phyloP scores from a whole-genome alignment of 768 basidiomycete species.

The Leccinum arenicola region DNA sequence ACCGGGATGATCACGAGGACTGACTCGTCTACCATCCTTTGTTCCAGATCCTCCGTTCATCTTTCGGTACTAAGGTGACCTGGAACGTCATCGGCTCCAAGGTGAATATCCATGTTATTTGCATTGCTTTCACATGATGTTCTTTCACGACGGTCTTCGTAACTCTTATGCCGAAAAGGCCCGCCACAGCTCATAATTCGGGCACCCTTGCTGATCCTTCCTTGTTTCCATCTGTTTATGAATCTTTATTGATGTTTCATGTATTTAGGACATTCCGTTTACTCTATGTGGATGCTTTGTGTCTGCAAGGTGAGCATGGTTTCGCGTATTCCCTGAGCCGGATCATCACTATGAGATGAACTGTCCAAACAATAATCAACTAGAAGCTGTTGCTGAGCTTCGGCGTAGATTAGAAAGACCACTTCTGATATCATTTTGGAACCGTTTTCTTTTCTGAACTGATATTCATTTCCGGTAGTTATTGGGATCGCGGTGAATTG shows the following conservation, averaged over 20 bases:
- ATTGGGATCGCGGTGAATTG: neutral
- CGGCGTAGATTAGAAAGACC: slow-evolving; percentile 53
- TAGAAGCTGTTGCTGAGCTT: slow-evolving; percentile 89
- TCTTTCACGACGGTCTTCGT: slow-evolving; percentile 89
- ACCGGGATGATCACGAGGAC: neutral
- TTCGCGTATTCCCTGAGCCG: too few relatives aligned
- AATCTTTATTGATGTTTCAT: neutral
- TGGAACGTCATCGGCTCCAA: neutral
- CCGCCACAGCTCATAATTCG: slow-evolving; percentile 89
- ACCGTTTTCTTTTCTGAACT: neutral
- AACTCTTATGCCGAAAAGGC: slow-evolving; percentile 79
- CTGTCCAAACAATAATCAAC: slow-evolving; percentile 58
- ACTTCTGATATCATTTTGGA: slow-evolving; percentile 32
- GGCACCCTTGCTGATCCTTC: slow-evolving; percentile 69
- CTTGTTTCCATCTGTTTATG: neutral
- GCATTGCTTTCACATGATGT: slow-evolving; percentile 12
- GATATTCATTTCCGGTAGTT: neutral
- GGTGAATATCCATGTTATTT: slow-evolving; percentile 8
- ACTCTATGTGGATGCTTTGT: neutral
- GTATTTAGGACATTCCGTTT: neutral
- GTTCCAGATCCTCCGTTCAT: neutral
- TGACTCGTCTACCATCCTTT: neutral
- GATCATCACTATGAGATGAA: slow-evolving; percentile 20
- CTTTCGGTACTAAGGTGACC: neutral
- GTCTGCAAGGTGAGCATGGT: slow-evolving; percentile 8